Evolutionary conservation across 179 eudicot genomes (phyloP), one percentile per base, ranked within the genome.

Genomic region (Gypsophila paniculata): DNA sequence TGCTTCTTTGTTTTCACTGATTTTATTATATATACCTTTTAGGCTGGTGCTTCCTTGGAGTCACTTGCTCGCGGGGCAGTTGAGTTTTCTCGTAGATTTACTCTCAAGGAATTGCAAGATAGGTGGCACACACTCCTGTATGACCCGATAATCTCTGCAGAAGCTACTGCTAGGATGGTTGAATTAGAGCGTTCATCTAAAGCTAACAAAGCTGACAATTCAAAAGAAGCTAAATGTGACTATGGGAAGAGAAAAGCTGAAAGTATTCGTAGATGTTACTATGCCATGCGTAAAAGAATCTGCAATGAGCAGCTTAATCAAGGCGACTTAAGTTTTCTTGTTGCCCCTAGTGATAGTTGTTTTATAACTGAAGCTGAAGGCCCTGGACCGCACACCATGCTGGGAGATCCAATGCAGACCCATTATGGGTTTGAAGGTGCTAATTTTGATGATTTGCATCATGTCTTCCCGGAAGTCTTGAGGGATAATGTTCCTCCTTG

Each of bases 21-120:
- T 52, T 32, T 63, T 18, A 17, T 61, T 19, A 9, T 49, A 23
- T 68, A 22, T 76, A 54, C 61, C 62, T 54, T 62, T 72, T 48
- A 90, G 96, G 85, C 84, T 65, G 96, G 96, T 77, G 87, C 88
- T 67, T 88, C 96, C 26, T 76, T 90, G 78, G 92, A 88, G 76
- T 85, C 96, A 68, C 87, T 90, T 61, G 93, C 93, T 36, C 86
- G 86, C 80, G 93, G 93, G 38, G 90, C 87, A 0, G 90, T 87
- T 72, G 82, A 83, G 54, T 88, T 88, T 80, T 88, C 93, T 46
- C 79, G 73, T 11, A 76, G 81, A 36, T 86, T 78, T 78, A 81
- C 87, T 0, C 44, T 81, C 53, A 77, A 84, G 72, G 88, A 88
- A 72, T 72, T 86, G 70, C 81, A 85, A 78, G 85, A 88, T 80